Conservation (phyloP, 352 stramenopile genomes). For the Pythium brachiatum region DNA sequence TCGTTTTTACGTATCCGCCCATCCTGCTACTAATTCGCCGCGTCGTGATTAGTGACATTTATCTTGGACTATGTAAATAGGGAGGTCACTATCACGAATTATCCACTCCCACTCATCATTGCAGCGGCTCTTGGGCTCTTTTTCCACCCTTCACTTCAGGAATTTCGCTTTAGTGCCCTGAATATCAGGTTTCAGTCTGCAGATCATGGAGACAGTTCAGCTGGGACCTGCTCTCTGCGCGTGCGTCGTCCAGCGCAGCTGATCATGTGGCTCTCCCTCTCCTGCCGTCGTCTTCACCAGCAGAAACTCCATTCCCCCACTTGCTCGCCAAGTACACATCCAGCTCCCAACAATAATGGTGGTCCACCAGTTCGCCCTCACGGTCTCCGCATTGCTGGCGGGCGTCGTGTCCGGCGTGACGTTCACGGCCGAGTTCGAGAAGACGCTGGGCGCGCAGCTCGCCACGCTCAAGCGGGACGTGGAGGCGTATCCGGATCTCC, state of each 20-base stretch:
- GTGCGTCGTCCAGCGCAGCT: not conserved
- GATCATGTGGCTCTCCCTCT: not conserved
- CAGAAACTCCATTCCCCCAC: slow-evolving; percentile 2
- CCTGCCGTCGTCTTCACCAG: too few species aligned
- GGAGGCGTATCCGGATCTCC: slow-evolving; percentile 6
- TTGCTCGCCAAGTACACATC: not conserved
- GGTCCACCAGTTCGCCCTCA: not conserved
- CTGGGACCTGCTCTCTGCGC: not conserved
- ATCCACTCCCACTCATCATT: not conserved
- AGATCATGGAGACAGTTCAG: not conserved
- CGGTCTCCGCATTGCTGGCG: not conserved
- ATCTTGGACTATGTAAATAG: too few species aligned
- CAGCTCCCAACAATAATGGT: not conserved
- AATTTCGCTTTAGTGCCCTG: not conserved
- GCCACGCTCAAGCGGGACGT: slow-evolving; percentile 12
- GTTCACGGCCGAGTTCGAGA: slow-evolving; percentile 19
- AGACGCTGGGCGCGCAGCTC: slow-evolving; percentile 9
- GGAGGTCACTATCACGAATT: not conserved
- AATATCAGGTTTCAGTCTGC: not conserved
- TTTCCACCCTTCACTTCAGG: not conserved
- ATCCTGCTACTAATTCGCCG: not conserved
- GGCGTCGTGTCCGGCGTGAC: slow-evolving; percentile 10
- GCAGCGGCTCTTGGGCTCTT: not conserved
- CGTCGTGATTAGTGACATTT: not conserved
- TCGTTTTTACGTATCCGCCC: not conserved